Conservation (phyloP, 1,139 yeast species). For the Kurtzmaniella natalensis region DNA sequence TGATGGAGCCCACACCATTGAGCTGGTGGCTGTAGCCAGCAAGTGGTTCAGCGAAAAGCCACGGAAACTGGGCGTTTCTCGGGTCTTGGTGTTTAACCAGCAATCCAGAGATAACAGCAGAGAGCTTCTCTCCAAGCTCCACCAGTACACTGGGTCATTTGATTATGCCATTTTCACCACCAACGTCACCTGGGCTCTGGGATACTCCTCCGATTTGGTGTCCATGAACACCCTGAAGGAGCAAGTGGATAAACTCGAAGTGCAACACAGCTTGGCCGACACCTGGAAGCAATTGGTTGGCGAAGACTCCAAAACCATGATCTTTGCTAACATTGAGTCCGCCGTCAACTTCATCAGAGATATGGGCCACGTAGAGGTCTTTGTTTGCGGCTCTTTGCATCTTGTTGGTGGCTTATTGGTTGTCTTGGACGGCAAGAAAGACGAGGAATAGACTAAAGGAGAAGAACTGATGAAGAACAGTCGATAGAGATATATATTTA, state of each 20-base stretch:
- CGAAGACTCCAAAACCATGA: constrained; percentile 38
- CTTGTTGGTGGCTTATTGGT: constrained; percentile 91
- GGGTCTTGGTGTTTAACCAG: constrained; percentile 79
- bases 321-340: constrained; percentile 73
- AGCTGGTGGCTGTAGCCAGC: constrained; percentile 76
- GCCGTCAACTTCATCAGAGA: constrained; percentile 53
- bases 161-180: constrained; percentile 84
- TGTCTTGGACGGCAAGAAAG: constrained; percentile 58
- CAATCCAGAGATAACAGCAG: constrained; percentile 83
- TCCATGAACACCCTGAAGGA: constrained; percentile 80
- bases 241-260: constrained; percentile 68
- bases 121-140: constrained; percentile 53
- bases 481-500: too few relatives aligned
- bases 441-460: too few relatives aligned
- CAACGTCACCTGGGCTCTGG: constrained; percentile 86
- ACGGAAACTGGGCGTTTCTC: constrained; percentile 15
- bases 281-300: constrained; percentile 67
- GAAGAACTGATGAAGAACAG: too few relatives aligned
- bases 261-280: constrained; percentile 73
- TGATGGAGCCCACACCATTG: constrained; percentile 96
- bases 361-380: constrained; percentile 59
- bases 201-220: constrained; percentile 80
- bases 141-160: constrained; percentile 42
- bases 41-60: constrained; percentile 60
- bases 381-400: constrained; percentile 92